Conservation (phyloP, 441 rosid genomes). For the Syzygium syzygioides region DNA sequence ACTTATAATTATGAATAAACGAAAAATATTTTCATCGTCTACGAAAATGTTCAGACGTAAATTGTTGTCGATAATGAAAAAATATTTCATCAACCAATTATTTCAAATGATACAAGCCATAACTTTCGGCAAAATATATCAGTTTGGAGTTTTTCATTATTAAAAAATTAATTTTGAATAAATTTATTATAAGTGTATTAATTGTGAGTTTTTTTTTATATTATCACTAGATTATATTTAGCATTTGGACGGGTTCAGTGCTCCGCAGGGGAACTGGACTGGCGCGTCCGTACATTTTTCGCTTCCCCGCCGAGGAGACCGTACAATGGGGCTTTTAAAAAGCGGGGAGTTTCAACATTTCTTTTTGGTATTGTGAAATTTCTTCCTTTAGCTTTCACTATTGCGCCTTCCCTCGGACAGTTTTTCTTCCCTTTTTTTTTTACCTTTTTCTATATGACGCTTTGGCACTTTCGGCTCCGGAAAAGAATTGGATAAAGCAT, state of each 20-base stretch:
- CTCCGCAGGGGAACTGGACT: neutral
- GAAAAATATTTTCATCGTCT: too few relatives aligned
- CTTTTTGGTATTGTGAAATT: too few relatives aligned
- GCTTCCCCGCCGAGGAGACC: neutral
- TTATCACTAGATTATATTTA: neutral
- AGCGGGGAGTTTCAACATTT: neutral
- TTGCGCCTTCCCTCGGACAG: neutral
- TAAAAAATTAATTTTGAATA: too few relatives aligned
- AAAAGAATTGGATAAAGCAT: neutral
- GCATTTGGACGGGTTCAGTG: accelerated
- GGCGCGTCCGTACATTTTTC: neutral
- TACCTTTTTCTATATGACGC: neutral
- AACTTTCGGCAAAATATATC: too few relatives aligned
- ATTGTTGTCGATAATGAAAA: too few relatives aligned
- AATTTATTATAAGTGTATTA: too few relatives aligned
- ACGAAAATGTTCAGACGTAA: too few relatives aligned
- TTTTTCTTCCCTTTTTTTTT: neutral
- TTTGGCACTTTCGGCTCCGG: neutral
- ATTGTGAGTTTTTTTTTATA: too few relatives aligned
- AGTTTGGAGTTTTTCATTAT: too few relatives aligned
- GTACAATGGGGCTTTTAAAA: neutral
- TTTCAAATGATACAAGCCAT: too few relatives aligned
- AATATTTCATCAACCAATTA: too few relatives aligned
- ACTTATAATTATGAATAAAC: too few relatives aligned
- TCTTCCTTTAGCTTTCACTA: neutral